Conservation (phyloP, 164 flowering plant genomes). For the Liquidambar formosana region DNA sequence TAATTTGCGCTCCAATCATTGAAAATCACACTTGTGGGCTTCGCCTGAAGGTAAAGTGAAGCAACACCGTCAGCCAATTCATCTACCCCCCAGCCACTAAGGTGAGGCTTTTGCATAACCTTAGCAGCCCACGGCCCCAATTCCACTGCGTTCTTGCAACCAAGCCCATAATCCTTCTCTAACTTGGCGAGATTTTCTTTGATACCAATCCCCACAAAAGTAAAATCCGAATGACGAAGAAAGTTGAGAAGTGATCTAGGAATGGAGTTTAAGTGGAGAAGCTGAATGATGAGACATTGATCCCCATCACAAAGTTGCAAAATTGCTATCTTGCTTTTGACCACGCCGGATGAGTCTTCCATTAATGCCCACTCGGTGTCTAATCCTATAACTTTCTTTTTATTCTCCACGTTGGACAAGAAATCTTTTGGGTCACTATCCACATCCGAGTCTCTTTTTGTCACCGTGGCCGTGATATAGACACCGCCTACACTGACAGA, state of each 20-base stretch:
- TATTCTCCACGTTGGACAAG: background rate
- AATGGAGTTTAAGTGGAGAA: background rate
- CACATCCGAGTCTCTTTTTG: background rate
- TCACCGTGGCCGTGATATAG: background rate
- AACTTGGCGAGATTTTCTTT: background rate
- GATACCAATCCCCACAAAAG: slow-evolving; percentile 7
- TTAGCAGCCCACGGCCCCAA: slow-evolving; percentile 1
- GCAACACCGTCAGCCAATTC: too few relatives aligned
- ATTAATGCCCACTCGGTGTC: background rate
- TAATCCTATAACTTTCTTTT: background rate
- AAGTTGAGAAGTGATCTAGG: background rate
- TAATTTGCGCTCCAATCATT: too few relatives aligned
- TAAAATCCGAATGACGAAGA: background rate
- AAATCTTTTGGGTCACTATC: background rate
- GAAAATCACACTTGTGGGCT: too few relatives aligned
- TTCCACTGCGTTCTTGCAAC: background rate
- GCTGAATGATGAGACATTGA: slow-evolving; percentile 1
- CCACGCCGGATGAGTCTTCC: background rate
- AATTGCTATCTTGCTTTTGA: background rate
- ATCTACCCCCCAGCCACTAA: too few relatives aligned
- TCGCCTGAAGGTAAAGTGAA: too few relatives aligned
- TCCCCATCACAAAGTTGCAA: background rate
- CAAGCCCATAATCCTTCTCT: background rate
- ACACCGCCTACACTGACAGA: background rate
- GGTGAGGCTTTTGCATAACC: background rate